These are phyloP conservation scores for Cercophora newfieldiana DNA, from an alignment of 495 filamentous ascomycete species.

Conservation along the genomic window DNA sequence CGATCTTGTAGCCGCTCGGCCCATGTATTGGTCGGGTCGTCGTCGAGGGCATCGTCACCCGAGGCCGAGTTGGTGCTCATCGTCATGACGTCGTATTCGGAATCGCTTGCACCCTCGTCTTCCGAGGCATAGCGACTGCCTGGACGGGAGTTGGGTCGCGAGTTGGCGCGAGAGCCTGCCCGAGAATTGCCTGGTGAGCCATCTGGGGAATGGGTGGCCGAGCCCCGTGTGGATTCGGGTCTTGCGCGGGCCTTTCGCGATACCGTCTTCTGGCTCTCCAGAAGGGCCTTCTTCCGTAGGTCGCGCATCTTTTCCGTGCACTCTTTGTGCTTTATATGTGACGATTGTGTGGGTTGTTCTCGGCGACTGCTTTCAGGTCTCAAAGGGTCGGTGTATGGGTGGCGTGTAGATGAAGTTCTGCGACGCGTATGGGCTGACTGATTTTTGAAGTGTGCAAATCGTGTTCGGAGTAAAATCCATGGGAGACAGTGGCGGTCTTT, in stretches of 20 bases:
- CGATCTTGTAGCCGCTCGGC: constrained; percentile 65
- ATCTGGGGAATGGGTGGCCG: constrained; percentile 36
- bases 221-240: constrained; percentile 64
- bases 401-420: constrained; percentile 22
- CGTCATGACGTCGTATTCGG: constrained; percentile 44
- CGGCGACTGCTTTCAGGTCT: background rate
- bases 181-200: constrained; percentile 30
- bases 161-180: constrained; percentile 21
- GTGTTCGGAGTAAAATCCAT: constrained; percentile 27
- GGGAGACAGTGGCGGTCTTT: constrained; percentile 3
- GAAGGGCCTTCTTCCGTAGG: constrained; percentile 73
- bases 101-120: constrained; percentile 69
- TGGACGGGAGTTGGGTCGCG: constrained; percentile 52
- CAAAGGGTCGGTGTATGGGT: constrained; percentile 20
- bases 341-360: background rate
- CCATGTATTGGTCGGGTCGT: constrained; percentile 58
- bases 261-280: constrained; percentile 87
- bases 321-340: background rate
- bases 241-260: constrained; percentile 84
- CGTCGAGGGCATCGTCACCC: constrained; percentile 50
- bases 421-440: background rate
- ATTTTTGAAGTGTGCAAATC: background rate
- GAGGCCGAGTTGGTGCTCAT: constrained; percentile 31
- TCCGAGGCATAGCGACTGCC: constrained; percentile 69
- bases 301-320: constrained; percentile 60